Evolutionary conservation across 441 rosid species (phyloP), one percentile per base, ranked within the genome.

Genomic region (Gossypium trilobum): DNA sequence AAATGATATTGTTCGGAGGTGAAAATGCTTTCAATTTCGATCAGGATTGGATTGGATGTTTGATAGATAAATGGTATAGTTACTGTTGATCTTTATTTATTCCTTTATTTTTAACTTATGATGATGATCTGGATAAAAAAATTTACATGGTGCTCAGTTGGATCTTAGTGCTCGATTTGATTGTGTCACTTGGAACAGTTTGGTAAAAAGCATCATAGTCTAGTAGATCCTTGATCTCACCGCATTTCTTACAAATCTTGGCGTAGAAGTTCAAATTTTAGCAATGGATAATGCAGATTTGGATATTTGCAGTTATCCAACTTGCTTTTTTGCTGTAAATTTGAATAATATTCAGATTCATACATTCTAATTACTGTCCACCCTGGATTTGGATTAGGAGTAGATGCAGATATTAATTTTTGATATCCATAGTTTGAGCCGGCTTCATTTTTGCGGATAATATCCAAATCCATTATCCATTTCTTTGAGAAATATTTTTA

Each of bases 1-100:
- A 29, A 29, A 29, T 29, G 31, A 29, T 29, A 29, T 39, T 1
- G 9, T 39, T 63, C 5, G 29, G 51, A 39, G 68, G 29, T 63
- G 29, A 36, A 19, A 39, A n/a, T 14, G 23, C 42, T 63, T 63
- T 19, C 52, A 19, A 39, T 39, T 36, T 63, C 51, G 19, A 63
- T 36, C 51, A 9, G 25, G 50, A 63, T 61, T 61, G 23, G 48
- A 16, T 61, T 63, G 52, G 68, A 63, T 63, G 3, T 63, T 63
- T 9, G 29, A 39, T 63, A 46, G 31, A 63, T 36, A 48, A 62
- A 17, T 62, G 19, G 1, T 36, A 33, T 36, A 17, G 16, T 63
- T 36, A 3, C 14, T 36, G 25, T 63, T 63, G 68, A 9, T 62
- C 27, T 17, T 62, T 17, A 33, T 17, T 6, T 62, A 14, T 19